Percentiles rank a stretch among this genome's conserved stretches.
These are phyloP conservation scores for Aquilaria agallochum DNA, from an alignment of 441 rosid genomes.

Conservation along the genomic window DNA sequence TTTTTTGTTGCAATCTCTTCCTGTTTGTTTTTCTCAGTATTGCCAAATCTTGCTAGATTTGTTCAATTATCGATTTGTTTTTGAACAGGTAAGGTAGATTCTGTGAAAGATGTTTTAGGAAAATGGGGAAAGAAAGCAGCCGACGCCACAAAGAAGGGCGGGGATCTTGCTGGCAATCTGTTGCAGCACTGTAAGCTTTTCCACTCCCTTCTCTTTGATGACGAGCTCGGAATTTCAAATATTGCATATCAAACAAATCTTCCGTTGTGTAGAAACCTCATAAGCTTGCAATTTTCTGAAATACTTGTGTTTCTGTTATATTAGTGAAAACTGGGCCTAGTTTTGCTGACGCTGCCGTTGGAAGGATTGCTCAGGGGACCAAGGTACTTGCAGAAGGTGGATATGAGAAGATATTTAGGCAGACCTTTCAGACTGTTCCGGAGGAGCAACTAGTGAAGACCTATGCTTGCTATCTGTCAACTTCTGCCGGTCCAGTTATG, in stretches of 20 bases:
- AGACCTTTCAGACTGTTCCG: conserved; percentile 42
- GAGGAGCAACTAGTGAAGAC: conserved; percentile 58
- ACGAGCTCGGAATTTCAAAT: background rate
- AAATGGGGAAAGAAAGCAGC: conserved; percentile 81
- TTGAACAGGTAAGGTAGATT: conserved; percentile 64
- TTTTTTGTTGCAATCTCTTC: background rate
- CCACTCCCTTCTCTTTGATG: background rate
- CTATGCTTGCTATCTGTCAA: conserved; percentile 62
- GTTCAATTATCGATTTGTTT: background rate
- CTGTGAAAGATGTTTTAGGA: conserved; percentile 70
- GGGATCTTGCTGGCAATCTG: conserved; percentile 86
- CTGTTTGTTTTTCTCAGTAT: background rate
- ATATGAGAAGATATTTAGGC: conserved; percentile 54
- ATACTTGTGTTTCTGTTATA: background rate
- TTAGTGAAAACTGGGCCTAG: conserved; percentile 71
- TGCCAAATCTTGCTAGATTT: background rate
- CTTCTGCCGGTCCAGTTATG: conserved; percentile 65
- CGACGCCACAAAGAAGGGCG: conserved; percentile 78
- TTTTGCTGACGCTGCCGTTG: conserved; percentile 62
- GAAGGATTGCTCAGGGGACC: conserved; percentile 64
- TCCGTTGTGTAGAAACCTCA: background rate
- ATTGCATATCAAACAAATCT: background rate
- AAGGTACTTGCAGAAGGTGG: conserved; percentile 72
- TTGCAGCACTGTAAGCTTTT: conserved; percentile 76
- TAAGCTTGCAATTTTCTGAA: background rate